A percentile compares a stretch with the other conserved stretches of the same genome.
Evolutionary conservation across 371 early-diverging fungal species (phyloP).

Genomic region (Fennellomyces sp.): DNA sequence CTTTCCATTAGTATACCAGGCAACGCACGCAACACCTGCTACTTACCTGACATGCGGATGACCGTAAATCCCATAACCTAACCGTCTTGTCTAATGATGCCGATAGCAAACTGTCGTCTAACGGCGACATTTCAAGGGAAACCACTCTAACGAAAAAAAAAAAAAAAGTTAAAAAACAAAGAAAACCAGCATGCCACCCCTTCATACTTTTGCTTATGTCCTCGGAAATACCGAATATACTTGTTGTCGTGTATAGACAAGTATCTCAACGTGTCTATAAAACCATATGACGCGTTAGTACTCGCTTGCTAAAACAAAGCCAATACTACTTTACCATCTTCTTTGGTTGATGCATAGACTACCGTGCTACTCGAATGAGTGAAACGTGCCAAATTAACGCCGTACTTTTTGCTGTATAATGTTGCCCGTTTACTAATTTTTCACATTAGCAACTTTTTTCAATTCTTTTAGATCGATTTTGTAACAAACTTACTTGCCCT

Average conservation of each 20-base stretch:
- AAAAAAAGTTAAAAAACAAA: background rate
- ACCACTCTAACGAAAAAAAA: constrained; percentile 54
- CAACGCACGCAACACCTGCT: background rate
- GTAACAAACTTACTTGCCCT: constrained; percentile 62
- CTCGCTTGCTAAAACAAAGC: background rate
- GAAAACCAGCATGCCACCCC: background rate
- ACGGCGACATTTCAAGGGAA: constrained; percentile 77
- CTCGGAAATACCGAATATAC: constrained; percentile 89
- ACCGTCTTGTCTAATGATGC: constrained; percentile 74
- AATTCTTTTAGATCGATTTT: background rate
- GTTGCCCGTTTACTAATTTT: constrained; percentile 59
- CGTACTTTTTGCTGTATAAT: constrained; percentile 83
- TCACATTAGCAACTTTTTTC: no score
- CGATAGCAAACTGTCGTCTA: constrained; percentile 77
- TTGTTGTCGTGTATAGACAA: constrained; percentile 92
- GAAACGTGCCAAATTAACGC: constrained; percentile 82
- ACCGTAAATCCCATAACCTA: constrained; percentile 80
- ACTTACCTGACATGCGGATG: constrained; percentile 65
- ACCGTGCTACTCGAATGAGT: constrained; percentile 78
- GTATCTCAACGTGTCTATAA: constrained; percentile 85
- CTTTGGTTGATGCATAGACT: constrained; percentile 91
- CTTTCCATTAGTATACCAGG: background rate
- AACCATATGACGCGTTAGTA: background rate
- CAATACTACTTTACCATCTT: constrained; percentile 67
- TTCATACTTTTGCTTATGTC: constrained; percentile 74